Base-by-base conservation (phyloP, 2,329 filamentous ascomycete species). In the Passalora sequoiae region DNA sequence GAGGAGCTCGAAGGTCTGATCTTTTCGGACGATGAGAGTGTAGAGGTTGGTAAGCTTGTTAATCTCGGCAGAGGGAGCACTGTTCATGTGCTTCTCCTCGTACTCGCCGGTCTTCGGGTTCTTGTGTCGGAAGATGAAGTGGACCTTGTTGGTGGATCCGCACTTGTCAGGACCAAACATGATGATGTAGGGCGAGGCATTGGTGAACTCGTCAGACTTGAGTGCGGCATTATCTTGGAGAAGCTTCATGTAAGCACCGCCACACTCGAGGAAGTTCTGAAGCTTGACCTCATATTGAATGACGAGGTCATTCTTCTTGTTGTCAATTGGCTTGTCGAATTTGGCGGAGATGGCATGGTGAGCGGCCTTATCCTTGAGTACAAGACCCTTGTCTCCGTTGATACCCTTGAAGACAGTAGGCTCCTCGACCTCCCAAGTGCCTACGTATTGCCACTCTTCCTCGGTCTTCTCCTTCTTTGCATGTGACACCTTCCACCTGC, bases 161-260 rank as follows among this genome's bases (percentile, higher is more conserved):
- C 92, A 98, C 84, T 97, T 97, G 77, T 98, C 92, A 60, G 92
- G 92, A 58, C 92, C 92, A 67, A 98, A 98, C 92, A 98, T 98
- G 78, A 98, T 94, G 59, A 98, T 86, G 67, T 98, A 98, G 37
- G 92, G 92, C 31, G 91, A 95, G 50, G 84, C 81, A 73, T 98
- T 97, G 69, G 86, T 88, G 77, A 98, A 98, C 76, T 98, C 92
- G 56, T 97, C 91, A 62, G 87, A 81, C 75, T 95, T 88, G 61
- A 98, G 88, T 68, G 87, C 85, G 77, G 91, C 89, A 78, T 92
- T 97, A 67, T 98, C 89, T 61, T 94, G 86, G 58, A 98, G 86
- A 58, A 98, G 86, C 84, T 98, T 98, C 77, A 98, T 77, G 77
- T 98, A 98, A 59, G 92, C 92, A 70, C 92, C 92, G 77, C 92